Conservation (phyloP, 331 rosid species). For the Malus hybrid region DNA sequence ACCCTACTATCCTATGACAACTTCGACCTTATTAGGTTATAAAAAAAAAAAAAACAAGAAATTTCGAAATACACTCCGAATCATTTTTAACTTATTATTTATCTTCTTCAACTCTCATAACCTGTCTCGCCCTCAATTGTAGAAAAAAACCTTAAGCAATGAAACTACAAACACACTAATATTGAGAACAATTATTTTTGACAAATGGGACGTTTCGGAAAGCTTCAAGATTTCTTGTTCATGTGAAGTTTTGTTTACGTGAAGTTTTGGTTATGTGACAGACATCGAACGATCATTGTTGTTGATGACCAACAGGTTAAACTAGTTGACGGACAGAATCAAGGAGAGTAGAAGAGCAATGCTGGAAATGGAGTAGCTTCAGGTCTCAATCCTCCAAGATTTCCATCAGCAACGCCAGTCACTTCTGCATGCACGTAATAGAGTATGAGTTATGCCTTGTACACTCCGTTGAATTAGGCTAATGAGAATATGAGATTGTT, state of each 20-base stretch:
- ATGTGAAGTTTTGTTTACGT: neutral
- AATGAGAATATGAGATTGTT: neutral
- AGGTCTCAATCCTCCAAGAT: constrained; percentile 67
- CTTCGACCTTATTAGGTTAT: too few species aligned
- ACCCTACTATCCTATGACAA: too few species aligned
- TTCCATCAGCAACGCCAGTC: constrained; percentile 71
- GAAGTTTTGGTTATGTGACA: constrained; percentile 7
- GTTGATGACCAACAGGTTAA: constrained; percentile 58
- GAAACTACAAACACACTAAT: too few species aligned
- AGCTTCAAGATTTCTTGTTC: neutral
- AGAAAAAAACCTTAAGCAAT: too few species aligned
- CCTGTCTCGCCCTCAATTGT: too few species aligned
- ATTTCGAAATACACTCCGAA: too few species aligned
- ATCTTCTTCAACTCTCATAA: too few species aligned
- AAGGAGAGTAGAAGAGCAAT: constrained; percentile 60
- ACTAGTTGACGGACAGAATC: constrained; percentile 52
- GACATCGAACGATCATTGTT: constrained; percentile 54
- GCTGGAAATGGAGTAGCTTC: constrained; percentile 74
- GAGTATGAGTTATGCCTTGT: constrained; percentile 16
- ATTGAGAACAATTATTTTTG: too few species aligned
- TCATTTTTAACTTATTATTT: too few species aligned
- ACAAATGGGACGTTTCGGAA: too few species aligned
- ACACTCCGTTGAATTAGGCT: neutral
- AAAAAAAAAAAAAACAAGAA: too few species aligned
- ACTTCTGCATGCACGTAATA: constrained; percentile 53